Percentiles rank a stretch among this genome's conserved stretches.
phyloP scores from a whole-genome alignment of 1,284 basidiomycete genomes.

The Austroboletus novae-zelandiae region DNA sequence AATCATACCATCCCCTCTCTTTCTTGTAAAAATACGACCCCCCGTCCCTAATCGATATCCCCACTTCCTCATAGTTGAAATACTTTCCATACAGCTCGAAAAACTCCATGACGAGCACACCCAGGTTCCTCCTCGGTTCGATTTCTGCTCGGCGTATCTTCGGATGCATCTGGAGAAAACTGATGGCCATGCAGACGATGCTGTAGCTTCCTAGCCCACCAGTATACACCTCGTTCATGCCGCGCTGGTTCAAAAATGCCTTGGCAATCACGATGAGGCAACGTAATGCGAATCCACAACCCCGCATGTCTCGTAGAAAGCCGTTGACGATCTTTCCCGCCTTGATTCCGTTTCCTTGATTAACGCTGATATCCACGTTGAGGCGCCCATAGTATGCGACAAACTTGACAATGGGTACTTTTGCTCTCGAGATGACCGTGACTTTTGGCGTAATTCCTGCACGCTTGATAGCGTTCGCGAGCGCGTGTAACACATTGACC shows the following conservation, averaged over 20 bases:
- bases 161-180: slow-evolving; percentile 96
- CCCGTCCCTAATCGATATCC: slow-evolving; percentile 84
- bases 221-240: slow-evolving; percentile 96
- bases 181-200: slow-evolving; percentile 90
- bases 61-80: slow-evolving; percentile 91
- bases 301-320: slow-evolving; percentile 71
- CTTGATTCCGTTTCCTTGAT: slow-evolving; percentile 82
- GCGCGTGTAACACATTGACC: slow-evolving; percentile 54
- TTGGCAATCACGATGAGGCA: slow-evolving; percentile 87
- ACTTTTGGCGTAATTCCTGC: slow-evolving; percentile 65
- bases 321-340: slow-evolving; percentile 82
- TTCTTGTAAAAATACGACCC: slow-evolving; percentile 84
- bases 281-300: slow-evolving; percentile 59
- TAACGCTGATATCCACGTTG: slow-evolving; percentile 88
- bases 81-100: slow-evolving; percentile 93
- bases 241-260: slow-evolving; percentile 84
- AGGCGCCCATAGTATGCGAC: slow-evolving; percentile 75
- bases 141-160: slow-evolving; percentile 90
- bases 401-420: slow-evolving; percentile 95
- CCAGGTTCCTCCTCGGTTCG: slow-evolving; percentile 83
- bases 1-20: slow-evolving; percentile 76
- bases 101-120: slow-evolving; percentile 92
- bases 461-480: slow-evolving; percentile 65
- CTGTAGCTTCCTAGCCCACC: slow-evolving; percentile 95
- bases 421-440: slow-evolving; percentile 85